Conservation (phyloP, 805 yeast genomes). For the Wickerhamiella nectarea region DNA sequence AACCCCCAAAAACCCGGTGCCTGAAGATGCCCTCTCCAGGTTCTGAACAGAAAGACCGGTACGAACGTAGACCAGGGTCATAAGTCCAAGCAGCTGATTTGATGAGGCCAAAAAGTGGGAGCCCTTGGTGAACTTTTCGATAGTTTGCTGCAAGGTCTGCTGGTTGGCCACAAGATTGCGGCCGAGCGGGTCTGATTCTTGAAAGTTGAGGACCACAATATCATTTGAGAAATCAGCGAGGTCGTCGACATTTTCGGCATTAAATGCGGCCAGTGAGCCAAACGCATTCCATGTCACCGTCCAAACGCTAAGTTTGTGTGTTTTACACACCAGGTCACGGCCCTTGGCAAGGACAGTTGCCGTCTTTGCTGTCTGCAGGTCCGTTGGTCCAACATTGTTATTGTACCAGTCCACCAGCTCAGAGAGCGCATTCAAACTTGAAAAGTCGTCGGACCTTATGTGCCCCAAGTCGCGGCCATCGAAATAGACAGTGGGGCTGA, state of each 20-base stretch:
- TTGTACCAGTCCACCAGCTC: slow-evolving; percentile 17
- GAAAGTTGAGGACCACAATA: slow-evolving; percentile 32
- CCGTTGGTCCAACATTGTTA: slow-evolving; percentile 18
- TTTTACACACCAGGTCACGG: background rate
- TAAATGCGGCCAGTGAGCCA: slow-evolving; percentile 23
- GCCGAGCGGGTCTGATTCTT: slow-evolving; percentile 45
- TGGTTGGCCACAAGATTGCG: slow-evolving; percentile 25
- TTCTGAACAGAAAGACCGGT: slow-evolving; percentile 27
- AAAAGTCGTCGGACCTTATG: slow-evolving; percentile 7
- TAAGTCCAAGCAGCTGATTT: slow-evolving; percentile 40
- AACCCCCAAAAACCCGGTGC: slow-evolving; percentile 41
- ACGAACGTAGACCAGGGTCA: slow-evolving; percentile 33
- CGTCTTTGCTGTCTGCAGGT: slow-evolving; percentile 15
- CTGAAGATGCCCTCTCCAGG: slow-evolving; percentile 33
- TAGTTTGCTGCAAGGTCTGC: slow-evolving; percentile 21
- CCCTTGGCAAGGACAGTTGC: slow-evolving; percentile 15
- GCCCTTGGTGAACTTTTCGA: slow-evolving; percentile 17
- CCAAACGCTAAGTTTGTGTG: slow-evolving; percentile 18
- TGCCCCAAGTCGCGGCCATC: slow-evolving; percentile 16
- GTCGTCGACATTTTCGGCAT: slow-evolving; percentile 3
- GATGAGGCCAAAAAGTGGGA: slow-evolving; percentile 30
- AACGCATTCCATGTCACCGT: slow-evolving; percentile 32
- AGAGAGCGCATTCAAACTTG: slow-evolving; percentile 8
- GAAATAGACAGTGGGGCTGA: slow-evolving; percentile 11
- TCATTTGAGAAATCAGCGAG: slow-evolving; percentile 9